A percentile compares a stretch with the other conserved stretches of the same genome.
Conservation (phyloP, 768 basidiomycete species). For the Chalciporus piperatus region DNA sequence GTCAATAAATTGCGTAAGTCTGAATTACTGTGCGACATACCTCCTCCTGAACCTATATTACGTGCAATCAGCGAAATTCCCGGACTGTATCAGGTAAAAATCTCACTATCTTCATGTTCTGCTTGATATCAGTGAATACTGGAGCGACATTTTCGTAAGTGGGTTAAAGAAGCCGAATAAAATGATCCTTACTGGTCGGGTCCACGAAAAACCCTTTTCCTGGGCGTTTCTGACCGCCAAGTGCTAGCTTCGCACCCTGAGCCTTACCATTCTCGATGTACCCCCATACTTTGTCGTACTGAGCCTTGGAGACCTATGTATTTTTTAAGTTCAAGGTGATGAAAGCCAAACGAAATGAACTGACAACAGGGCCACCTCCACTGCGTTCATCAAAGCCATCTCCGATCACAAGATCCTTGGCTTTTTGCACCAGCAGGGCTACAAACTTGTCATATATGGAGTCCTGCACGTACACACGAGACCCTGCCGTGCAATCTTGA, state of each 20-base stretch:
- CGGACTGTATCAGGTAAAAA: background rate
- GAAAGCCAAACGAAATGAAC: slow-evolving; percentile 20
- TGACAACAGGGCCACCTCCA: slow-evolving; percentile 82
- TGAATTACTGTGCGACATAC: slow-evolving; percentile 15
- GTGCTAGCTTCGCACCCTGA: slow-evolving; percentile 73
- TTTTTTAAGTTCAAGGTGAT: slow-evolving; percentile 5
- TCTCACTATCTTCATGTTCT: slow-evolving; percentile 83
- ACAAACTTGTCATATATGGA: slow-evolving; percentile 85
- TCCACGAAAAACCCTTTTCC: slow-evolving; percentile 86
- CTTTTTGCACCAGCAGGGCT: slow-evolving; percentile 57
- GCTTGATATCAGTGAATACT: slow-evolving; percentile 82
- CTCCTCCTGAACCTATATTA: slow-evolving; percentile 30
- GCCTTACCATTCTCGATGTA: slow-evolving; percentile 86
- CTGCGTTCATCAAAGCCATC: slow-evolving; percentile 76
- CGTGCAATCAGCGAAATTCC: slow-evolving; percentile 21
- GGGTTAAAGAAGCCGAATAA: slow-evolving; percentile 3
- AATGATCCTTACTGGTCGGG: slow-evolving; percentile 68
- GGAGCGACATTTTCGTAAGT: slow-evolving; percentile 5
- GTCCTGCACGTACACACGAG: slow-evolving; percentile 86
- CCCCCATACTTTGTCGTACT: slow-evolving; percentile 82
- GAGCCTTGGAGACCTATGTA: slow-evolving; percentile 72
- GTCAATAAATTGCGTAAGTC: slow-evolving; percentile 8
- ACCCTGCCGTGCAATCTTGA: slow-evolving; percentile 94
- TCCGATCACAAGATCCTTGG: slow-evolving; percentile 69
- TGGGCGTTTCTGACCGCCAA: slow-evolving; percentile 78